These are phyloP conservation scores for Dipodascus albidus DNA, from an alignment of 805 yeast species.

Conservation along the genomic window DNA sequence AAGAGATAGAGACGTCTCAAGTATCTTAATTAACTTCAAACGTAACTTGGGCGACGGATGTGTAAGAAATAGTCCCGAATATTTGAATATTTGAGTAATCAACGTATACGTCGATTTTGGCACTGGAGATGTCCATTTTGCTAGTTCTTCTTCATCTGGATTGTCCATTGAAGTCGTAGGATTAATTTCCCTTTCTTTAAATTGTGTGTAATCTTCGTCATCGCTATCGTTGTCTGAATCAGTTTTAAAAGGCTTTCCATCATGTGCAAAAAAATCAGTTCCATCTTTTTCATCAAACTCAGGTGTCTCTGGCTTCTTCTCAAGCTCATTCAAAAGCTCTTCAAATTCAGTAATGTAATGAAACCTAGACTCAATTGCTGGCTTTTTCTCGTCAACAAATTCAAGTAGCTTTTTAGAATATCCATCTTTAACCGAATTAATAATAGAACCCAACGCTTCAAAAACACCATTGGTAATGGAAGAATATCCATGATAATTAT, in stretches of 20 bases:
- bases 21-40: slow-evolving; percentile 43
- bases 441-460: slow-evolving; percentile 36
- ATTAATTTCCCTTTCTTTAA: slow-evolving; percentile 8
- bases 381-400: slow-evolving; percentile 3
- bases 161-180: slow-evolving; percentile 23
- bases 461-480: slow-evolving; percentile 64
- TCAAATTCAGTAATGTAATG: slow-evolving; percentile 5
- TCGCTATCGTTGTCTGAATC: slow-evolving; percentile 29
- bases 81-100: slow-evolving; percentile 48
- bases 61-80: slow-evolving; percentile 58
- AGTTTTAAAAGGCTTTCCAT: slow-evolving; percentile 16
- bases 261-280: slow-evolving; percentile 17
- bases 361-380: not conserved
- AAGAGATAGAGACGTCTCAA: slow-evolving; percentile 35
- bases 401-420: slow-evolving; percentile 13
- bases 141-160: slow-evolving; percentile 20
- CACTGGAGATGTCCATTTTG: slow-evolving; percentile 56
- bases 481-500: slow-evolving; percentile 74
- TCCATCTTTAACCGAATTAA: slow-evolving; percentile 10
- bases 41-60: slow-evolving; percentile 52
- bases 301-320: slow-evolving; percentile 17
- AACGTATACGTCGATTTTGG: slow-evolving; percentile 49
- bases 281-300: slow-evolving; percentile 18
- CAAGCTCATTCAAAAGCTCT: slow-evolving; percentile 15
- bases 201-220: slow-evolving; percentile 22